A percentile compares a stretch with the other conserved stretches of the same genome.
phyloP scores from a whole-genome alignment of 2,329 filamentous ascomycete species.

The Dryadomyces quercivorus region DNA sequence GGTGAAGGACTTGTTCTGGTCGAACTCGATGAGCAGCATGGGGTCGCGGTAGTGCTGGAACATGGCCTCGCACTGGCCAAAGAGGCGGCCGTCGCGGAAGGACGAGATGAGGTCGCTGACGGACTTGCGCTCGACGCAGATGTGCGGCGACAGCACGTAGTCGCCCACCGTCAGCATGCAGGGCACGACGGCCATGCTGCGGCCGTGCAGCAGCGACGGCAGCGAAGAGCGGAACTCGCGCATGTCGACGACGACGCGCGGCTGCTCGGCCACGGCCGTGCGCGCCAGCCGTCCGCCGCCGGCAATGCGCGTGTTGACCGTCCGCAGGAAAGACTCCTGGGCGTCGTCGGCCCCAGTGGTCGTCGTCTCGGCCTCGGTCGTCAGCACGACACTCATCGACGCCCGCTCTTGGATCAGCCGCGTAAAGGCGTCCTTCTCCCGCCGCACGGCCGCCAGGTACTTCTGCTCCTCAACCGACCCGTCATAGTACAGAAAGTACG shows the following conservation, averaged over 20 bases:
- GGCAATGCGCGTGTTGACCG: slow-evolving; percentile 91
- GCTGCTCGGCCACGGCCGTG: slow-evolving; percentile 77
- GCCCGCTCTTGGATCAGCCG: slow-evolving; percentile 89
- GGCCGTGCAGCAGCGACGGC: slow-evolving; percentile 80
- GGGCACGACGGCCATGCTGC: slow-evolving; percentile 77
- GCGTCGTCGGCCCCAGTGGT: slow-evolving; percentile 59
- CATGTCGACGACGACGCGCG: slow-evolving; percentile 86
- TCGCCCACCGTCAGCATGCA: slow-evolving; percentile 96
- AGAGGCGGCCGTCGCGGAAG: slow-evolving; percentile 83
- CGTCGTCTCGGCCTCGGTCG: slow-evolving; percentile 36
- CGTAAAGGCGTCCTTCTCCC: slow-evolving; percentile 94
- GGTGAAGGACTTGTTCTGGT: slow-evolving; percentile 93
- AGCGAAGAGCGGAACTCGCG: slow-evolving; percentile 91
- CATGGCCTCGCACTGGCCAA: slow-evolving; percentile 88
- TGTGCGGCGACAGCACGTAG: slow-evolving; percentile 82
- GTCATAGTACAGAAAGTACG: slow-evolving; percentile 95
- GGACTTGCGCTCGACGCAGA: slow-evolving; percentile 91
- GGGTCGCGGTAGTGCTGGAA: slow-evolving; percentile 80
- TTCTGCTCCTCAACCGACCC: slow-evolving; percentile 91
- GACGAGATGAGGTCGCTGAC: slow-evolving; percentile 84
- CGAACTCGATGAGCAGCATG: slow-evolving; percentile 94
- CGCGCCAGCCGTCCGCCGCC: slow-evolving; percentile 77
- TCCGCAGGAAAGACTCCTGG: slow-evolving; percentile 84
- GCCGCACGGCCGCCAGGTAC: slow-evolving; percentile 78
- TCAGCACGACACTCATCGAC: slow-evolving; percentile 82